Base-by-base conservation (phyloP, 805 yeast genomes). In the Helenozyma baotianmanensis region DNA sequence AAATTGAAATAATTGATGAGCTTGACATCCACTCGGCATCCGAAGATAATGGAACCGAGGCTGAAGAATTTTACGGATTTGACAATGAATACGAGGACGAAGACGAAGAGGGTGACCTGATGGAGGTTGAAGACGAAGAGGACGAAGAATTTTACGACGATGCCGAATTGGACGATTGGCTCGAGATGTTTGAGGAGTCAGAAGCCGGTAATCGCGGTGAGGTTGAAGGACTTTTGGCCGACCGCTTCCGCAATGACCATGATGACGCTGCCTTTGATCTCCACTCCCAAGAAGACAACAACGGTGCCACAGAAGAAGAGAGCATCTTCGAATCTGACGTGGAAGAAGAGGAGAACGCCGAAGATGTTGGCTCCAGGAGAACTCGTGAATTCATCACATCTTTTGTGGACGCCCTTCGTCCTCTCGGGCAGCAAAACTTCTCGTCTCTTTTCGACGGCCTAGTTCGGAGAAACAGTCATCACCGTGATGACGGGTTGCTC, bases 91-190 rank as follows among this genome's bases (percentile, higher is more conserved):
- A 29, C 12, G 43, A 21, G 23, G 58, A 56, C 2, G 30, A 25
- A 10, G 25, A 27, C 13, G 62, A 49, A 6, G 47, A 50, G 7
- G 50, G 51, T 5, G 19, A 17, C 19, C 8, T 8, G 7, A 8
- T 6, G 13, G 63, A 53, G 23, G n/a, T n/a, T n/a, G 62, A 51
- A 11, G 48, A 54, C 29, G 43, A 35, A 15, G 53, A 42, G 6
- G 59, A 51, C 3, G 62, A 51, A 12, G 58, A 48, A 14, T 56
- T 48, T 16, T 60, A 58, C 32, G 62, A 58, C 24, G 64, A 58
- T 21, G 66, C 51, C 13, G 68, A 60, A 28, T 48, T 63, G 11
- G 68, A 62, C 36, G 63, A 60, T 3, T 64, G 70, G 70, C 51
- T 63, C 25, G 66, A 60, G 35, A 65, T 58, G 22, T 58, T 65